These are phyloP conservation scores for Mucor saturninus DNA, from an alignment of 371 early-diverging fungal genomes.

Conservation along the genomic window DNA sequence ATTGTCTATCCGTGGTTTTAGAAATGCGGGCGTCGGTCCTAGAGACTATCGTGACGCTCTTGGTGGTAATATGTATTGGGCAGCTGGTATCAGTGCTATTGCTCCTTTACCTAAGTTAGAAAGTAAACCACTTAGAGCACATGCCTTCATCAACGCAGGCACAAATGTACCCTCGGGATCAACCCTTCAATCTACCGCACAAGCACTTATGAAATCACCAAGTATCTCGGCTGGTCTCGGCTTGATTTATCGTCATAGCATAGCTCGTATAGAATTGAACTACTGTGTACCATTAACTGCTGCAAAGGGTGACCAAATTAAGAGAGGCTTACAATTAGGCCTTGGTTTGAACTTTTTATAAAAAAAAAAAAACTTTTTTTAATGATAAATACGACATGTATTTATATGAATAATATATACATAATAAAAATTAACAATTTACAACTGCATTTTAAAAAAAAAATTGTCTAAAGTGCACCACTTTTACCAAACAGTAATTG, in stretches of 20 bases:
- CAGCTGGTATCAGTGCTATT: constrained; percentile 78
- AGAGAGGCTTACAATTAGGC: constrained; percentile 85
- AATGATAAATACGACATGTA: no score
- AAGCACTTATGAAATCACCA: constrained; percentile 58
- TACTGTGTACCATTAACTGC: constrained; percentile 85
- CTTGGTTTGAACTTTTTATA: constrained; percentile 87
- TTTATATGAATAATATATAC: not conserved
- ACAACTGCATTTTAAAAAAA: not conserved
- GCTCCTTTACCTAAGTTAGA: constrained; percentile 80
- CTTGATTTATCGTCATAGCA: constrained; percentile 84
- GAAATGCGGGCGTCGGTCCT: constrained; percentile 87
- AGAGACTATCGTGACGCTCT: constrained; percentile 83
- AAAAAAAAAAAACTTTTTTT: constrained; percentile 9
- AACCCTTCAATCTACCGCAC: constrained; percentile 33
- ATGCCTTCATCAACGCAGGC: constrained; percentile 90
- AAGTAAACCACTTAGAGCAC: constrained; percentile 72
- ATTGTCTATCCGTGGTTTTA: constrained; percentile 87
- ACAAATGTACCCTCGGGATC: constrained; percentile 55
- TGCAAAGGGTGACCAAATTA: constrained; percentile 72
- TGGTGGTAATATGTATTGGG: constrained; percentile 87
- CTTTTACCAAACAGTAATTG: constrained; percentile 45
- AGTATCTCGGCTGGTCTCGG: constrained; percentile 79
- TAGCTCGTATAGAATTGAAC: constrained; percentile 88
- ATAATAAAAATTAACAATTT: not conserved
- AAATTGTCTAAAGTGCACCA: constrained; percentile 1